Base-by-base conservation (phyloP, 2,329 filamentous ascomycete genomes). In the Paecilomyces variotii region DNA sequence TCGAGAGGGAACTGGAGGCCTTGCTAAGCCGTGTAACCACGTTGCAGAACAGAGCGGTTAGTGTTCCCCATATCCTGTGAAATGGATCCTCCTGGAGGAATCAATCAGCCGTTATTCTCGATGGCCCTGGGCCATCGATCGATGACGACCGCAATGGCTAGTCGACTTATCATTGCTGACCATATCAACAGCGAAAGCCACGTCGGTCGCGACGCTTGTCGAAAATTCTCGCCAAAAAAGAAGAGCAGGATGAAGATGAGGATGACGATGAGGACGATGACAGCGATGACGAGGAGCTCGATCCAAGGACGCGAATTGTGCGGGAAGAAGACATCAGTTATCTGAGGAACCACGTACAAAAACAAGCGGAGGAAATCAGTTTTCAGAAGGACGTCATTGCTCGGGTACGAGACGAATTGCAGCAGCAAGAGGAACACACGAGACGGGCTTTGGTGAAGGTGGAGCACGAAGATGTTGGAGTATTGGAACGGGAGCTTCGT, bases 331-430 rank as follows among this genome's bases (percentile, higher is more conserved):
- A 93, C 72, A 87, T 96, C 67, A 87, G 88, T 74, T 89, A 90
- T 63, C 82, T 97, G 65, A 88, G 89, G 68, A 91, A 96, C 68
- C 91, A 96, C 76, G 88, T 97, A 63, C 90, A 95, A 71, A 90
- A 92, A 72, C 91, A 97, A 78, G 92, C 92, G 59, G 91, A 95
- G 74, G 86, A 96, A 71, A 91, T 97, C 67, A 87, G 90, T 74
- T 89, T 84, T 67, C 92, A 96, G 74, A 89, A 89, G 67, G 86
- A 91, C 66, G 89, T 94, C 75, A 88, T 96, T 63, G 87, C 88
- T 60, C 88, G 87, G 69, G 89, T 97, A 63, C 91, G 91, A 68
- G 87, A 89, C 60, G 90, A 96, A 74, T 83, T 97, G 56, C 82
- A 90, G 59, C 85, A 92, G 75, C 91, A 96, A 72, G 90, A 94